Base-by-base conservation (phyloP, 2,329 filamentous ascomycete genomes). In the Fonsecaea pugnacius region DNA sequence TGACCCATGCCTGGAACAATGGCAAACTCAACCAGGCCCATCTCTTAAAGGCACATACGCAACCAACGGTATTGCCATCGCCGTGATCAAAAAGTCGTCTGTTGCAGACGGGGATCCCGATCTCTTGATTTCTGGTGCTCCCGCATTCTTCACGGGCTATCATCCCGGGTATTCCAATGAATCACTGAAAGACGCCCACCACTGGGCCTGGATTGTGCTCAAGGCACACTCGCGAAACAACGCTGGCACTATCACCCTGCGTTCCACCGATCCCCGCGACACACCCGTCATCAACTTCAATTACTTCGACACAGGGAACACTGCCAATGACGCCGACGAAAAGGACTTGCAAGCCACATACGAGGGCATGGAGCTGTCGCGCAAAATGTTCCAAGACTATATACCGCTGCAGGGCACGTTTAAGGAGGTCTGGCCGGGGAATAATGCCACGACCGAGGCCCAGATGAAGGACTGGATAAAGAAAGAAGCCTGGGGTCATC, bases 221-320 rank as follows among this genome's bases (percentile, higher is more conserved):
- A 88, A 89, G 75, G 82, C 84, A 0, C 87, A 89, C 70, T 83
- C 87, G 0, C 83, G 85, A 58, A 90, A 91, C 73, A 75, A 75
- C 1, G 84, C 83, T 5, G 89, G 89, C 8, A 83, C 81, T 1
- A 88, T 92, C 3, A 82, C 75, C 3, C 82, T 92, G 4, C 79
- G 78, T 16, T 87, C 85, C 0, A 76, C 83, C 0, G 83, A 91
- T 71, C 88, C 89, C 0, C 83, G 85, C 85, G 88, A 90, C 60
- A 78, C 81, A 2, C 89, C 89, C 0, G 74, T 83, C 5, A 89
- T 91, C 68, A 78, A 79, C 56, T 89, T 87, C 78, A 85, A 86
- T 74, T 88, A 83, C 74, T 88, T 76, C 48, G 79, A 82, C 53
- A 77, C 78, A 0, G 83, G 84, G 21, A 76, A 74, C 46, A 76